Evolutionary conservation across 345 rosid genomes (phyloP), one percentile per base, ranked within the genome.

Genomic region (Punica granatum): DNA sequence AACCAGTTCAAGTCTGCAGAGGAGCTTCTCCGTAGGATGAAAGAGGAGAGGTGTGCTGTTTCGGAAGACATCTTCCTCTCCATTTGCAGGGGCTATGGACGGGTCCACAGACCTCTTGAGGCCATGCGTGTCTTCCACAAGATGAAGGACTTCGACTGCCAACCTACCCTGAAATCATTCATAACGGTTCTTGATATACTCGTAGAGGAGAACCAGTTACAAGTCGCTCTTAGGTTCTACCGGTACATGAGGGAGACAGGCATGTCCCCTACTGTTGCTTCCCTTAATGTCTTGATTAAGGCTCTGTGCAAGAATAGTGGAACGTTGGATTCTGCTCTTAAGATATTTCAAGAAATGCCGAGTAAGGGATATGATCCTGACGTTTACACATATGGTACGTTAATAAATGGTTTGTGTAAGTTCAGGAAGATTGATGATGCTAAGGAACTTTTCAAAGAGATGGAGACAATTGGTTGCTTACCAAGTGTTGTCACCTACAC

Each of bases 401-500:
- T 94, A 78, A 84, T 94, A 51, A 91, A 85, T 81, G 96, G 93
- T 67, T 73, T 89, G 77, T 91, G 92, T 75, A 84, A 80, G 70
- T 76, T 78, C 36, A 89, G 92, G 25, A 88, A 77, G 77, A 73
- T 83, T 41, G 60, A 31, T 60, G 95, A 94, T 69, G 99, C 95
- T 21, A 84, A 76, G 80, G 78, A 82, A 70, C 74, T 94, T 34
- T 86, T 91, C 36, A 70, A 61, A 64, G 99, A 88, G 86, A 94
- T 94, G 99, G 81, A 81, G 73, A 75, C 14, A 7, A 88, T 79
- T 36, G 87, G 82, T 58, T 88, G 96, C 76, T 79, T 78, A 2
- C 96, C 96, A 15, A 84, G 90, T 48, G 92, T 91, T 79, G 80
- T 94, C 68, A 94, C 99, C 1, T 91, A 94, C 66, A 82, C 91